Evolutionary conservation across 768 basidiomycete species (phyloP), one percentile per base, ranked within the genome.

Genomic region (Mycena belliarum): DNA sequence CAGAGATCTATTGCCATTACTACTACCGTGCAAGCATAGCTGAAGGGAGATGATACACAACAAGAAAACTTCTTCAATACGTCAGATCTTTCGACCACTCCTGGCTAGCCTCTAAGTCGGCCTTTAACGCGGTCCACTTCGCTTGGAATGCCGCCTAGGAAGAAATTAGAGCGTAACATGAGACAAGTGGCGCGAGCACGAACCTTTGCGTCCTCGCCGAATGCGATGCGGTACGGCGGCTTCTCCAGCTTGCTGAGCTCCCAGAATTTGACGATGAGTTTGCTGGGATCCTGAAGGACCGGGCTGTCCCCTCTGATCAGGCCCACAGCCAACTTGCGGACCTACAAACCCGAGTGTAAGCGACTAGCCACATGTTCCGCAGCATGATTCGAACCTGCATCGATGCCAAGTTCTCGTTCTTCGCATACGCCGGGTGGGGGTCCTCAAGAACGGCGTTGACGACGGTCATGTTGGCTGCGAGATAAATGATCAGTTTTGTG

Each of bases 121-220:
- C 32, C 29, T 63, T 63, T 18, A 55, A 40, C 3, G 48, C 24
- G n/a, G 49, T 59, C 57, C 57, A 59, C 44, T 43, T 55, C 14
- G 61, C 57, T n/a, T 26, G 7, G 46, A 63, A 63, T 23, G 43
- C 28, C 1, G 25, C 56, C 61, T 58, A 25, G 10, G 28, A 40
- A 14, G 11, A 15, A 21, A 18, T 35, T 28, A 44, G 20, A 16
- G 26, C 2, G n/a, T 6, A 25, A 6, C 5, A 3, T 47, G 16
- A n/a, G n/a, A 38, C 5, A 2, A n/a, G 26, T 20, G 11, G 18
- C 24, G 32, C 10, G 24, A 10, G 25, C 21, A 24, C 60, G 18
- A 47, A 62, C 61, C 61, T 63, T 63, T 18, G 61, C 61, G 41
- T 63, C 61, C n/a, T 63, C 61, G 24, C 61, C 61, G 21, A 63